Percentiles rank a stretch among this genome's conserved stretches.
Conservation (phyloP, 331 rosid species). For the Cydonia oblonga region DNA sequence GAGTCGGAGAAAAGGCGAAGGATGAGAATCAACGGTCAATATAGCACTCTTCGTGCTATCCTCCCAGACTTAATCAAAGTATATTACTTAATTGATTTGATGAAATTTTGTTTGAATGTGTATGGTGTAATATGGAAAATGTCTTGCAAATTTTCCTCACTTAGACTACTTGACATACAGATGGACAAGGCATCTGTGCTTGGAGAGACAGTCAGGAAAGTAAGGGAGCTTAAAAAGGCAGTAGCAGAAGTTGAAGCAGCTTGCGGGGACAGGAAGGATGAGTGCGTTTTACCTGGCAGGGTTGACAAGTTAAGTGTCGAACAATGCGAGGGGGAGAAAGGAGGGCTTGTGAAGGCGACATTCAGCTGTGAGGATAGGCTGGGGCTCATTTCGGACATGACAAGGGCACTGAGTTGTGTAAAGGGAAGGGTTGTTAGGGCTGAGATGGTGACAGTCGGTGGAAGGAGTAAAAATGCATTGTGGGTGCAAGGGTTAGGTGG, state of each 20-base stretch:
- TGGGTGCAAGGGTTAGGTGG: slow-evolving; percentile 35
- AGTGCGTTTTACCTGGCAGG: slow-evolving; percentile 33
- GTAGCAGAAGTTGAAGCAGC: slow-evolving; percentile 29
- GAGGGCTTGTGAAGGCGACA: slow-evolving; percentile 41
- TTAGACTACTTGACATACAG: neutral
- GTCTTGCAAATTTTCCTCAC: neutral
- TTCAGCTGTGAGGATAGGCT: slow-evolving; percentile 54
- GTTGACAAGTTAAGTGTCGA: slow-evolving; percentile 34
- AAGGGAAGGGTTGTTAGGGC: slow-evolving; percentile 39
- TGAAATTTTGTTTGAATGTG: neutral
- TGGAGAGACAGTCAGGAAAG: slow-evolving; percentile 38
- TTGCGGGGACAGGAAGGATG: slow-evolving; percentile 2
- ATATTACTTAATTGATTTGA: neutral
- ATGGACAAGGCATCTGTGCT: slow-evolving; percentile 73
- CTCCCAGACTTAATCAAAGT: slow-evolving; percentile 56
- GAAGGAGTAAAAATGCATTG: slow-evolving; percentile 42
- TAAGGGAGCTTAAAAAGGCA: slow-evolving; percentile 40
- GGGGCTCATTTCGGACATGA: slow-evolving; percentile 35
- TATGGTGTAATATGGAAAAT: neutral
- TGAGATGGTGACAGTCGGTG: slow-evolving; percentile 57
- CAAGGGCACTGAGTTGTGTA: slow-evolving; percentile 30
- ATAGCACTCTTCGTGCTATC: slow-evolving; percentile 39
- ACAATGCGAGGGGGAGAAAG: slow-evolving; percentile 18
- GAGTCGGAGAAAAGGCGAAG: slow-evolving; percentile 72
- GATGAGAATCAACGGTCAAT: slow-evolving; percentile 58